Percentiles rank a stretch among this genome's conserved stretches.
phyloP scores from a whole-genome alignment of 1,139 yeast species.

The Kodamaea suecica region DNA sequence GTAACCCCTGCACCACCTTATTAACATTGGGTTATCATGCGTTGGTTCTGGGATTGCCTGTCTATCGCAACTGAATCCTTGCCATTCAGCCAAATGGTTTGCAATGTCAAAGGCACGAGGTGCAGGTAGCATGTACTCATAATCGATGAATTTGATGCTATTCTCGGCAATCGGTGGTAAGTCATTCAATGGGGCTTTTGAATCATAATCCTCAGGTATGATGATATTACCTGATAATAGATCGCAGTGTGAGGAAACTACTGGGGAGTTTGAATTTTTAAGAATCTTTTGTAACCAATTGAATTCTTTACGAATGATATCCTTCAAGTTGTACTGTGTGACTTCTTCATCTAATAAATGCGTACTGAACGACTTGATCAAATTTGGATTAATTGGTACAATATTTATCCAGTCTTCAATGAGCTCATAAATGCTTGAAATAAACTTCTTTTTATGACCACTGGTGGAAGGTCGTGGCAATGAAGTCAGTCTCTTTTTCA shows the following conservation, averaged over 20 bases:
- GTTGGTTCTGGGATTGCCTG: constrained; percentile 57
- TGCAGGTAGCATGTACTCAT: constrained; percentile 77
- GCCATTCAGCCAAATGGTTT: constrained; percentile 88
- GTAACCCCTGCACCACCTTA: constrained; percentile 55
- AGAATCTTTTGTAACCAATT: constrained; percentile 48
- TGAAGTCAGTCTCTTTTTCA: constrained; percentile 12
- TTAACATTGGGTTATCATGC: constrained; percentile 40
- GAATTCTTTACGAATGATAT: constrained; percentile 48
- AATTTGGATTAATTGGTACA: constrained; percentile 50
- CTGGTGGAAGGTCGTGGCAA: background rate
- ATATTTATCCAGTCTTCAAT: constrained; percentile 60
- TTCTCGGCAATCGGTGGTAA: constrained; percentile 33
- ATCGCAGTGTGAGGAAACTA: constrained; percentile 70
- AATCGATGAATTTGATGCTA: constrained; percentile 69
- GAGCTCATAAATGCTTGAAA: constrained; percentile 56
- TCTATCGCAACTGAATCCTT: constrained; percentile 72
- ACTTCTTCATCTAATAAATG: constrained; percentile 25
- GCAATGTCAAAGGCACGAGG: constrained; percentile 83
- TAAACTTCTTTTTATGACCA: constrained; percentile 27
- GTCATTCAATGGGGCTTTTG: constrained; percentile 8
- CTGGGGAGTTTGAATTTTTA: constrained; percentile 45
- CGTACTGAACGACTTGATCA: constrained; percentile 38
- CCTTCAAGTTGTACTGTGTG: constrained; percentile 31
- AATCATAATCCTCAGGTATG: constrained; percentile 43
- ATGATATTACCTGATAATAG: constrained; percentile 70